These are phyloP conservation scores for Poronia punctata DNA, from an alignment of 495 filamentous ascomycete genomes.

Conservation along the genomic window DNA sequence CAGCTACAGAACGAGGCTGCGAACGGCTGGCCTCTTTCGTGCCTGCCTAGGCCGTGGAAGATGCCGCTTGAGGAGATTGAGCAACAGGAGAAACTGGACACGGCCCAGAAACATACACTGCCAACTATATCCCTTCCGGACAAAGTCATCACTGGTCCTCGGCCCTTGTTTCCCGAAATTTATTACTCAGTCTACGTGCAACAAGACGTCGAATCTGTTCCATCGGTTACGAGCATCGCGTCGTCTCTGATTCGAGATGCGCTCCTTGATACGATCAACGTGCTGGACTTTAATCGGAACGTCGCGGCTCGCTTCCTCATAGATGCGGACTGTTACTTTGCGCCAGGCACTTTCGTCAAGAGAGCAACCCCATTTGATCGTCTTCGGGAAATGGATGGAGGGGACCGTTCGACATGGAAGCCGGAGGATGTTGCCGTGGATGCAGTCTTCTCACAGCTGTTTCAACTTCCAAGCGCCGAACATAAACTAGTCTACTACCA, in stretches of 20 bases:
- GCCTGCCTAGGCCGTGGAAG: conserved; percentile 80
- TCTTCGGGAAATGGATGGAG: conserved; percentile 63
- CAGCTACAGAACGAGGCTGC: conserved; percentile 69
- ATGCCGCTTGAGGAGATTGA: conserved; percentile 44
- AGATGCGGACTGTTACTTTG: conserved; percentile 91
- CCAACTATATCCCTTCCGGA: conserved; percentile 68
- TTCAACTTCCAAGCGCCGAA: conserved; percentile 77
- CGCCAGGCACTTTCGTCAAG: conserved; percentile 80
- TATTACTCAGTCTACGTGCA: conserved; percentile 87
- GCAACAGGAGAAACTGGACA: conserved; percentile 47
- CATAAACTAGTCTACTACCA: conserved; percentile 98
- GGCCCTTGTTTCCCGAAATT: conserved; percentile 80
- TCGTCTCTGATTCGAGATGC: conserved; percentile 77
- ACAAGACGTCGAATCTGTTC: conserved; percentile 90
- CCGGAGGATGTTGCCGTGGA: conserved; percentile 96
- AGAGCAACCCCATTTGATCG: conserved; percentile 87
- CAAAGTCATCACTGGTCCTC: conserved; percentile 63
- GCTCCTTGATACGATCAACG: conserved; percentile 88
- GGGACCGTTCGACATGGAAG: conserved; percentile 80
- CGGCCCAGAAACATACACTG: conserved; percentile 63
- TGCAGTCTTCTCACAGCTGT: conserved; percentile 91
- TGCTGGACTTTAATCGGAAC: conserved; percentile 86
- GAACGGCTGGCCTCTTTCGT: conserved; percentile 66
- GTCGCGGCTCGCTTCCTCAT: conserved; percentile 82
- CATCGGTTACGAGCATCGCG: conserved; percentile 64